Evolutionary conservation across 441 rosid genomes (phyloP), one percentile per base, ranked within the genome.

Genomic region (Manihot esculenta): DNA sequence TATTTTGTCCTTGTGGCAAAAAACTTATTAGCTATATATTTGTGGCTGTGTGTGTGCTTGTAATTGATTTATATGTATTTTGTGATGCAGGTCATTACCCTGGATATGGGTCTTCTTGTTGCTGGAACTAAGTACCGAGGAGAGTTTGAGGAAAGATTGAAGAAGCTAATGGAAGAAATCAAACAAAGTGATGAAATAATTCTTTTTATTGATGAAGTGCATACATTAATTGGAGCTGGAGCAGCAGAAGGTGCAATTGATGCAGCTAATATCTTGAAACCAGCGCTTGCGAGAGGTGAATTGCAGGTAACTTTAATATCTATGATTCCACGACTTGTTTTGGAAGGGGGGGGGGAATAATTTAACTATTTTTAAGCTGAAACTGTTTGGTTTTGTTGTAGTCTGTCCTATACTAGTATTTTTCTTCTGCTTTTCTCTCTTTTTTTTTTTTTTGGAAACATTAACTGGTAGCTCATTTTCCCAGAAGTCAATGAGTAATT

Each of bases 281-380:
- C 88, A 38, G 85, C 88, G 38, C 89, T 85, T 66, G 87, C 87
- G 0, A 82, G 87, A 72, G 89, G 89, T 66, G 91, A 87, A 75
- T 65, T 87, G 68, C 77, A 80, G 84, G 87, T 85, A 72, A 68
- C 41, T 13, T 57, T 38, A 21, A 3, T 18, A 54, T 15, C 13
- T 30, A 41, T 67, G 33, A 2, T 67, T 5, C 41, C 44, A n/a
- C n/a, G n/a, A n/a, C n/a, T n/a, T n/a, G n/a, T 20, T 61, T 14
- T 38, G 42, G 42, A 38, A 26, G 13, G 26, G 2, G 6, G 14
- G n/a, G 0, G 5, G 5, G 12, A 26, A 14, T 24, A 21, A 21
- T 23, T 33, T 26, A 49, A 27, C 27, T 50, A 12, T 59, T 35
- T 66, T 35, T 26, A 0, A 26, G 42, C 42, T 38, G 7, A 27